Evolutionary conservation across 2,329 filamentous ascomycete genomes (phyloP).

Genomic region (Pyricularia sp.): DNA sequence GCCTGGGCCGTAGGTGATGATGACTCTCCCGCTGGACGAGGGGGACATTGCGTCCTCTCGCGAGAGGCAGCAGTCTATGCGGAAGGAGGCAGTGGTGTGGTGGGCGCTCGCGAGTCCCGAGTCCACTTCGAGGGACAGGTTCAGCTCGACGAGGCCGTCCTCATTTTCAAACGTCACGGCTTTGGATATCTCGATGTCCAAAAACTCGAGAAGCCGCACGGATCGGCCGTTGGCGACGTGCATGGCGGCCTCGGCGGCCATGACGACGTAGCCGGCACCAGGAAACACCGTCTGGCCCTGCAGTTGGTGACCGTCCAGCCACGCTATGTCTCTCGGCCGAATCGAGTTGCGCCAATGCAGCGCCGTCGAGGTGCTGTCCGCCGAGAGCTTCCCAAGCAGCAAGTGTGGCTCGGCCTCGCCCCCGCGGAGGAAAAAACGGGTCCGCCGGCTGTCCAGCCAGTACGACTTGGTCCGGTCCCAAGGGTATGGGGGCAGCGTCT

Average conservation of each 20-base stretch:
- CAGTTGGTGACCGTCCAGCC: conserved; percentile 24
- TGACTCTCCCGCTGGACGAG: no score
- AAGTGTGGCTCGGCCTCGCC: conserved; percentile 4
- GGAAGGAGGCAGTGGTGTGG: no score
- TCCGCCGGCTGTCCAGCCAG: not conserved
- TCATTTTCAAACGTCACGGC: not conserved
- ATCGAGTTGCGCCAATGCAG: conserved; percentile 16
- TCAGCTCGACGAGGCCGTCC: not conserved
- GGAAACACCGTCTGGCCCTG: conserved; percentile 26
- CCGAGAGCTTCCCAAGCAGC: conserved; percentile 5
- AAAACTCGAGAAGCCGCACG: not conserved
- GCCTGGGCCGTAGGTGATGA: no score
- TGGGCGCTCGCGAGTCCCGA: no score
- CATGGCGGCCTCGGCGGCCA: conserved; percentile 2
- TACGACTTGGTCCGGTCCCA: conserved; percentile 28
- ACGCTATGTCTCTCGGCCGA: conserved; percentile 15
- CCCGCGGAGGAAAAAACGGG: not conserved
- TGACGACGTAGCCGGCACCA: not conserved
- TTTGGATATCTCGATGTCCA: not conserved
- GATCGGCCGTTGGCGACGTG: not conserved
- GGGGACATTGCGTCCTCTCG: no score
- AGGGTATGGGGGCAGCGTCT: conserved; percentile 31
- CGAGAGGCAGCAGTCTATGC: no score
- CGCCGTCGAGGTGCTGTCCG: conserved; percentile 9
- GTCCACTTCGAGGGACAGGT: not conserved